Base-by-base conservation (phyloP, 345 rosid species). In the Lenwebbia sp. region DNA sequence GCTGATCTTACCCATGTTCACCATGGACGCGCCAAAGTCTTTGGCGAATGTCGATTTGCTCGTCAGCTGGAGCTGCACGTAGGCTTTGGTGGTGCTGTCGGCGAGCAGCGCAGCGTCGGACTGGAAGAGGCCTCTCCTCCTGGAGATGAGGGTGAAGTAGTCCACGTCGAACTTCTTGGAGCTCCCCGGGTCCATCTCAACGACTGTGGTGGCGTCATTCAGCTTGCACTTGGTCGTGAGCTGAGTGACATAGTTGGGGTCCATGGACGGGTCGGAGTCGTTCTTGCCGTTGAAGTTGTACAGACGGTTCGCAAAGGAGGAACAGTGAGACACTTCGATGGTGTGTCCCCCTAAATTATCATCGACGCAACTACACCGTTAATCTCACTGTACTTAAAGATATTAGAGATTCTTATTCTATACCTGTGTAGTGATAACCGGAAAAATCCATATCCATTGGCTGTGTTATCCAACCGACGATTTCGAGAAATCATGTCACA, bases 171-270 rank as follows among this genome's bases (percentile, higher is more conserved):
- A 94, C 51, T 90, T 91, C 90, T 53, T 90, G 83, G 84, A 87
- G 84, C 97, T 94, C 37, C 96, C 96, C 0, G 97, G 98, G 86
- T 94, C 96, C 96, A 95, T 94, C 82, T 94, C 95, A 1, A 92
- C 92, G 6, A 92, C 75, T 23, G 96, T 91, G 5, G 84, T 91
- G 10, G 50, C 83, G 83, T 94, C 96, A 5, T 86, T 86, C 0
- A 85, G 93, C 85, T 87, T 88, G 90, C 96, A 93, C 86, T 83
- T 93, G 23, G 4, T 19, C 86, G 86, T 89, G 62, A 94, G 88
- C 37, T 8, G 84, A 2, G 54, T 41, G 3, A 91, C 87, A 28
- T 89, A 91, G 52, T 88, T 86, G 5, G 89, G 65, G 84, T 94
- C 94, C 82, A 95, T 83, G 50, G 62, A 37, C 25, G 81, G 95